Base-by-base conservation (phyloP, 2,329 filamentous ascomycete genomes). In the Alternaria atra region DNA sequence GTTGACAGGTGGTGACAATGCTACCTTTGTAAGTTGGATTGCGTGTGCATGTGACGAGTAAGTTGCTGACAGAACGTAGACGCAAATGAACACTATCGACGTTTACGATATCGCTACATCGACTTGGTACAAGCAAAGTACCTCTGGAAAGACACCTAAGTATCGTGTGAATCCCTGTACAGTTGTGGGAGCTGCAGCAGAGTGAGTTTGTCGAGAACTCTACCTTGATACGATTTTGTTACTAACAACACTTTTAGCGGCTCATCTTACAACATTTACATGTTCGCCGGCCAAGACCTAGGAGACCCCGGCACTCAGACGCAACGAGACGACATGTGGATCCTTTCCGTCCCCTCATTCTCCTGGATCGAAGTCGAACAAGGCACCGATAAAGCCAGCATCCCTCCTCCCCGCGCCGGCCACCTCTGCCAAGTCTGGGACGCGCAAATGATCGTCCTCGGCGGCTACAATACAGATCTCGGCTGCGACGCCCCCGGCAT, bases 361-460 rank as follows among this genome's bases (percentile, higher is more conserved):
- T 91, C 87, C 5, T 95, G 92, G 92, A 90, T 90, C 54, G 80
- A 87, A 70, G 89, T 91, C 25, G 82, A 90, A 61, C 82, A 82
- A 50, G 57, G 53, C 17, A 60, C 60, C 20, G 50, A 30, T 17
- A 39, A 65, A 27, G 25, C 74, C 86, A 73, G 64, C 54, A 54
- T 81, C 6, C 74, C 90, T 78, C 79, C 85, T 7, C 90, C 83
- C 3, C 86, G 92, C 55, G 87, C 89, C 1, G 91, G 91, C 0
- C 91, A 94, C 74, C 87, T 88, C 37, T 95, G 92, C 78, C 87
- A 93, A 67, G 86, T 87, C 69, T 94, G 92, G 79, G 90, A 93
- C 15, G 89, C 90, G 59, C 92, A 94, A 76, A 93, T 96, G 89
- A 83, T 95, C 63, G 84, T 90, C 7, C 82, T 94, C 13, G 92